These are phyloP conservation scores for Candida oleophila DNA, from an alignment of 805 yeast species.

Conservation along the genomic window DNA sequence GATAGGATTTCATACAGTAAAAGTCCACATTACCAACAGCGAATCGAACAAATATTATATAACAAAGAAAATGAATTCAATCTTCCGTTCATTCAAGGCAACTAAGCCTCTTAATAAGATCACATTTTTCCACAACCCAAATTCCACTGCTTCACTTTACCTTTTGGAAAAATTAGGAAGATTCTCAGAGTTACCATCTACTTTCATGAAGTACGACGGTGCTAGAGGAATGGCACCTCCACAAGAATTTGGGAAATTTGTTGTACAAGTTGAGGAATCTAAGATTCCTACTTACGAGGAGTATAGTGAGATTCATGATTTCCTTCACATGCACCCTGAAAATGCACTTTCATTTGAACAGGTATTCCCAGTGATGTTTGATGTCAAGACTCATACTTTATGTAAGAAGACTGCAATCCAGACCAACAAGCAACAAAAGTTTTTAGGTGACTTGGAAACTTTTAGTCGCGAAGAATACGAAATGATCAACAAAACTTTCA, in stretches of 20 bases:
- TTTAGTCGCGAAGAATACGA: constrained; percentile 10
- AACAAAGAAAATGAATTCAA: neutral
- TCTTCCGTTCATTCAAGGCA: constrained; percentile 3
- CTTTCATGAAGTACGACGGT: constrained; percentile 10
- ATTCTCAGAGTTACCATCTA: constrained; percentile 16
- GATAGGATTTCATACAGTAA: neutral
- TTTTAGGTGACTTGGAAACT: constrained; percentile 13
- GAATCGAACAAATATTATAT: neutral
- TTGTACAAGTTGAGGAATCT: constrained; percentile 15
- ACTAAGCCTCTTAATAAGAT: constrained; percentile 14
- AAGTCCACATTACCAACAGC: too few species aligned
- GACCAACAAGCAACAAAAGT: constrained; percentile 7
- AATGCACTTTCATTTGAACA: constrained; percentile 23
- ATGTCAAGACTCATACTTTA: constrained; percentile 11
- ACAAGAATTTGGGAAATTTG: constrained; percentile 14
- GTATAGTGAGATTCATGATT: constrained; percentile 25
- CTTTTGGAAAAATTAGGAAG: constrained; percentile 16
- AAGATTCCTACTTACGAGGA: constrained; percentile 23
- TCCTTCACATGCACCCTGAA: constrained; percentile 35
- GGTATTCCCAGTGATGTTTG: constrained; percentile 13
- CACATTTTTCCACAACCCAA: constrained; percentile 29
- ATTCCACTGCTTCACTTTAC: constrained; percentile 19
- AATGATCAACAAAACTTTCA: constrained; percentile 6
- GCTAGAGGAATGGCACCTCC: constrained; percentile 1
- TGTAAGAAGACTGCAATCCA: constrained; percentile 6